phyloP scores from a whole-genome alignment of 1,139 yeast species.

The Geotrichum klebahnii region DNA sequence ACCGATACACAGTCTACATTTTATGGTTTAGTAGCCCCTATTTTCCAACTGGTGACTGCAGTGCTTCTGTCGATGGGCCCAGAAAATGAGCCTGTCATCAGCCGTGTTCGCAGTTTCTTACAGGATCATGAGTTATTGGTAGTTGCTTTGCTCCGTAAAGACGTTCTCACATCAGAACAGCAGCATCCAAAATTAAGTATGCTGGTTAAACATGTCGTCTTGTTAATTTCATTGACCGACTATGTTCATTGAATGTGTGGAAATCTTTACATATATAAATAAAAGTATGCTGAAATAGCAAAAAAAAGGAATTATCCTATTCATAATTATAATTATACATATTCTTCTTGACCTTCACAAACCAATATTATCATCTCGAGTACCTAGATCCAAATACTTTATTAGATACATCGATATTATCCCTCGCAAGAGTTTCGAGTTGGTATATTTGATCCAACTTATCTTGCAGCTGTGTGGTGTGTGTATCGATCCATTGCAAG shows the following conservation, averaged over 20 bases:
- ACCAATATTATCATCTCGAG: not conserved
- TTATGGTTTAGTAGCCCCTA: slow-evolving; percentile 70
- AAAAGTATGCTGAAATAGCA: too few species aligned
- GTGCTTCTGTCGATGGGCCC: slow-evolving; percentile 75
- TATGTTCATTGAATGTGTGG: slow-evolving; percentile 19
- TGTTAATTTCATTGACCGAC: slow-evolving; percentile 54
- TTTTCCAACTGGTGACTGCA: slow-evolving; percentile 69
- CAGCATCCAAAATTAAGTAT: slow-evolving; percentile 17
- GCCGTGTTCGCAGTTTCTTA: slow-evolving; percentile 53
- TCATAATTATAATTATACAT: too few species aligned
- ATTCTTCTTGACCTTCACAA: too few species aligned
- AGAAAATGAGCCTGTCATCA: slow-evolving; percentile 60
- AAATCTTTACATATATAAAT: slow-evolving; percentile 1
- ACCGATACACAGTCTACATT: slow-evolving; percentile 34
- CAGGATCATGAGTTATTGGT: slow-evolving; percentile 53
- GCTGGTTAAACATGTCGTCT: slow-evolving; percentile 53
- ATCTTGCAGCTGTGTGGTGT: slow-evolving; percentile 63
- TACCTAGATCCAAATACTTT: slow-evolving; percentile 15
- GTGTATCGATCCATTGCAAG: slow-evolving; percentile 76
- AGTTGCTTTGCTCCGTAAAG: slow-evolving; percentile 68
- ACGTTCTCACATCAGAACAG: slow-evolving; percentile 37
- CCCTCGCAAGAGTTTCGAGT: slow-evolving; percentile 30
- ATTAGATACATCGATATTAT: slow-evolving; percentile 23
- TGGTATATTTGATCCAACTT: slow-evolving; percentile 48
- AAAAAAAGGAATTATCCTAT: too few species aligned